Base-by-base conservation (phyloP, 768 basidiomycete genomes). In the Phylloporus sp. region DNA sequence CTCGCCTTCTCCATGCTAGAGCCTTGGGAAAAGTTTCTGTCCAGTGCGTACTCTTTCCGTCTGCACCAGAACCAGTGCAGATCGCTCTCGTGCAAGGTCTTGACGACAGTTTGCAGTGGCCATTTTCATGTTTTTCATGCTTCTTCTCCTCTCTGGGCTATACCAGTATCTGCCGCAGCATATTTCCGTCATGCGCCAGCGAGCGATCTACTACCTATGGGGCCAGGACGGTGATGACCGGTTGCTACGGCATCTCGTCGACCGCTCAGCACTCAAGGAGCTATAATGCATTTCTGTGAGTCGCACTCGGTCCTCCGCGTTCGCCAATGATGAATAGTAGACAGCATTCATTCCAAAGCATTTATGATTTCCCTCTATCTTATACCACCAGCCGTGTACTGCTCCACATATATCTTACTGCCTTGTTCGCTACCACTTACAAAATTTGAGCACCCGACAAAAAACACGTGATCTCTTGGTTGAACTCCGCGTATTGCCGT, bases 21-120 rank as follows among this genome's bases (percentile, higher is more conserved):
- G 65, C 77, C 80, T 50, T 86, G 85, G 86, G 86, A 88, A 72
- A 83, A 84, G 61, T 42, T 78, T 24, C 56, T 85, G 44, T 73
- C 81, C 53, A 59, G 85, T 86, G 59, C 59, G 85, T 55, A 11
- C 28, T 32, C 16, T 20, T 54, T 24, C n/a, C n/a, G n/a, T n/a
- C n/a, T n/a, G n/a, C n/a, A n/a, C n/a, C n/a, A n/a, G n/a, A n/a
- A n/a, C n/a, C n/a, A n/a, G 43, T 45, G 34, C 45, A 45, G 43
- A 13, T 29, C 24, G 22, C 40, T 32, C 10, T 27, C 13, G 36
- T 42, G n/a, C 49, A 47, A 12, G 5, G 35, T 29, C 60, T 59
- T 38, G 56, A 47, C 5, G 12, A 41, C 31, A 7, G 3, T 42
- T 48, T 59, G 20, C 62, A 82, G 80, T 79, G 49, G 58, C 72